Evolutionary conservation across 2,329 filamentous ascomycete species (phyloP).

Genomic region (Grosmannia huntii): DNA sequence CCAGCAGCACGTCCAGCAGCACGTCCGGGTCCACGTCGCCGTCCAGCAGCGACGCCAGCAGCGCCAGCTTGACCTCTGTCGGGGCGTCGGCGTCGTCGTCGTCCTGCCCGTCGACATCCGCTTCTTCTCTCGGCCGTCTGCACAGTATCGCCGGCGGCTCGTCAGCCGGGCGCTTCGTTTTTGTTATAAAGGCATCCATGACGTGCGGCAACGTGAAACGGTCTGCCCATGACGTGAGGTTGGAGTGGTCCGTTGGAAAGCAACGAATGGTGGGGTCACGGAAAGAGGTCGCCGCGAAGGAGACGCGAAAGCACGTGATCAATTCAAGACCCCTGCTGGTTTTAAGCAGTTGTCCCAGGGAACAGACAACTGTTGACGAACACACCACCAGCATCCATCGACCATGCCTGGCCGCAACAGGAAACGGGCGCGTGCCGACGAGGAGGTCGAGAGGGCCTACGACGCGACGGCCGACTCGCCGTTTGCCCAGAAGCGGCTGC

Average conservation of each 20-base stretch:
- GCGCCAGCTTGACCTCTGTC: conserved; percentile 80
- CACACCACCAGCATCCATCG: not conserved
- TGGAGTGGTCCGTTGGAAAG: conserved; percentile 3
- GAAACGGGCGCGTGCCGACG: conserved; percentile 7
- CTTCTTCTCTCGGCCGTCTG: not conserved
- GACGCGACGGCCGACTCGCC: not conserved
- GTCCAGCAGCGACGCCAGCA: conserved; percentile 67
- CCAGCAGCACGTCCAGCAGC: conserved; percentile 67
- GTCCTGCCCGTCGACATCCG: too few species aligned
- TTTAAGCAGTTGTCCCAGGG: not conserved
- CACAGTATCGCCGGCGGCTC: not conserved
- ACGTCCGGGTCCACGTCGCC: conserved; percentile 43
- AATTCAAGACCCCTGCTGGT: not conserved
- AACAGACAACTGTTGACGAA: too few species aligned
- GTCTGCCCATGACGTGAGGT: not conserved
- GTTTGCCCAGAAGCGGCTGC: conserved; percentile 9
- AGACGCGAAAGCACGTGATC: conserved; percentile 13
- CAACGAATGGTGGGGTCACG: not conserved
- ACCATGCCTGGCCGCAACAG: conserved; percentile 6
- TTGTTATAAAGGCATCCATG: conserved; percentile 47
- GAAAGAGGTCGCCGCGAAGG: not conserved
- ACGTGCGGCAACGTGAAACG: not conserved
- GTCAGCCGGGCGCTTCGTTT: conserved; percentile 35
- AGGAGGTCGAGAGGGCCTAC: not conserved
- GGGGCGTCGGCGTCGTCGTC: conserved; percentile 44